These are phyloP conservation scores for Brasenia schreberi DNA, from an alignment of 164 flowering plant genomes.

Conservation along the genomic window DNA sequence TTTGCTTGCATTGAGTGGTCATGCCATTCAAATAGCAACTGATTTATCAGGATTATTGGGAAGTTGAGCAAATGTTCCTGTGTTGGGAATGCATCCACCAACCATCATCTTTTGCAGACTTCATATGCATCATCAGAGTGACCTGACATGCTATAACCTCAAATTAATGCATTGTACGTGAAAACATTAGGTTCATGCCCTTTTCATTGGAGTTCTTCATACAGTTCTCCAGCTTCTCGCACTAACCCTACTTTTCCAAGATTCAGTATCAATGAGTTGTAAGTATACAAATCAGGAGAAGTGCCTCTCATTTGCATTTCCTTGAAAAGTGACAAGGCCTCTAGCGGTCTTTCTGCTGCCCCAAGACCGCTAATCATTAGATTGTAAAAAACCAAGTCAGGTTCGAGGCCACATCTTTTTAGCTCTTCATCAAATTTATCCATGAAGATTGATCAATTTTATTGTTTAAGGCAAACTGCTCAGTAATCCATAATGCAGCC, in stretches of 20 bases:
- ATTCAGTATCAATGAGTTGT: constrained; percentile 62
- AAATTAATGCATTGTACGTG: constrained; percentile 84
- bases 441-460: constrained; percentile 28
- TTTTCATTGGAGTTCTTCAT: constrained; percentile 43
- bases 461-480: constrained; percentile 21
- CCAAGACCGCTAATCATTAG: constrained; percentile 81
- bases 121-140: constrained; percentile 62
- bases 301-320: constrained; percentile 61
- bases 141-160: constrained; percentile 58
- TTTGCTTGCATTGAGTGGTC: not conserved
- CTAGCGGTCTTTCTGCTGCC: constrained; percentile 40
- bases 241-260: constrained; percentile 68
- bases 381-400: constrained; percentile 65
- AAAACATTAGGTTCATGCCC: constrained; percentile 75
- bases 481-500: constrained; percentile 44
- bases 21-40: not conserved
- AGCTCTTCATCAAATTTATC: constrained; percentile 61
- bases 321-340: constrained; percentile 53
- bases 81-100: constrained; percentile 78
- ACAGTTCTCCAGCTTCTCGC: constrained; percentile 60
- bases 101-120: constrained; percentile 72
- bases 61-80: constrained; percentile 74
- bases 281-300: constrained; percentile 66
- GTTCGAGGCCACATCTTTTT: constrained; percentile 48
- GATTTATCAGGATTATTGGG: constrained; percentile 35